phyloP scores from a whole-genome alignment of 495 filamentous ascomycete species.

The Aspergillus homomorphus region DNA sequence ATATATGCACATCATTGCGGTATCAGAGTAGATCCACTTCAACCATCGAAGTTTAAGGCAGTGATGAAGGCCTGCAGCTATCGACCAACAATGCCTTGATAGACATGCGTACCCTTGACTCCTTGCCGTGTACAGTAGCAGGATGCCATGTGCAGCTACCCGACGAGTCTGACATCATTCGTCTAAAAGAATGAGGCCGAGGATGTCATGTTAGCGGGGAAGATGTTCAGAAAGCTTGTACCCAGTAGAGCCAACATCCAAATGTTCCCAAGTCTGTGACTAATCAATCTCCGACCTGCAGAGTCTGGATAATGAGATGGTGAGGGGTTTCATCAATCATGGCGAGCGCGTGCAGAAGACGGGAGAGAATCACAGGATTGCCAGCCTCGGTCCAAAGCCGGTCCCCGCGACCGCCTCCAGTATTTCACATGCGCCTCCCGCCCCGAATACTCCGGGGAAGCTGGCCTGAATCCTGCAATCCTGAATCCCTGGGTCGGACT shows the following conservation, averaged over 20 bases:
- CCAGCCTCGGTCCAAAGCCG: conserved; percentile 19
- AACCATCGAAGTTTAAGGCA: background rate
- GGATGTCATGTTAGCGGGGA: too few species aligned
- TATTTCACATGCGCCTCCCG: conserved; percentile 20
- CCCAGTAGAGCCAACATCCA: too few species aligned
- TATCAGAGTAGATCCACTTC: background rate
- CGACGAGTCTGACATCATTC: background rate
- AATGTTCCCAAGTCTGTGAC: too few species aligned
- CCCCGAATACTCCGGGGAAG: conserved; percentile 20
- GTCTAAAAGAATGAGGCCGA: background rate
- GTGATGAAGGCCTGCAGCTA: background rate
- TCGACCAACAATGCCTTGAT: background rate
- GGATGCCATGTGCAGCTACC: background rate
- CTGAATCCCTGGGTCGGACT: background rate
- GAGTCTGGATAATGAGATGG: too few species aligned
- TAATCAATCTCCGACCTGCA: background rate
- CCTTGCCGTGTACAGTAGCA: background rate
- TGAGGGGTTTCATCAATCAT: too few species aligned
- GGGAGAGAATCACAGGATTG: conserved; percentile 1
- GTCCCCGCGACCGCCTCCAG: conserved; percentile 19
- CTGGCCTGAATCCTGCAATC: conserved; percentile 8
- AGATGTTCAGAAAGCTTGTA: too few species aligned
- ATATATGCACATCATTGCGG: background rate
- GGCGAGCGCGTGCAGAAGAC: background rate
- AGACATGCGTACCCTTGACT: background rate